phyloP scores from a whole-genome alignment of 176 grass and related monocot genomes.

The Musa itinerans region DNA sequence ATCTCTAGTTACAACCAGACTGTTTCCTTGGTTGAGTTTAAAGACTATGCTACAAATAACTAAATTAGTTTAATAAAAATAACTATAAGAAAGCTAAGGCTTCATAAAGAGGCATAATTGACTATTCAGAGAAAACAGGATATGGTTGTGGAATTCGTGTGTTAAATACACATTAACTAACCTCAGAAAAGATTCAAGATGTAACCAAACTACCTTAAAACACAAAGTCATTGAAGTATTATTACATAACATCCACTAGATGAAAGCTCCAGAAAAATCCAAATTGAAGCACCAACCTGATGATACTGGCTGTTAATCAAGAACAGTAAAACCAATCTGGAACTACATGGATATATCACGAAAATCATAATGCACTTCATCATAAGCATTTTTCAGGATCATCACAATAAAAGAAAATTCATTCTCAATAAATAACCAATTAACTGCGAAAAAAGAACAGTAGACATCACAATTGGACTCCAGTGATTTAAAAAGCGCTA shows the following conservation, averaged over 20 bases:
- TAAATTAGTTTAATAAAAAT: background rate
- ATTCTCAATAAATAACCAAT: background rate
- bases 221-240: background rate
- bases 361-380: background rate
- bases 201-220: constrained; percentile 3
- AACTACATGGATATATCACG: background rate
- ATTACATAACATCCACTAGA: background rate
- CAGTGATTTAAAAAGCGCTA: too few species aligned
- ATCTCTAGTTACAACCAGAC: background rate
- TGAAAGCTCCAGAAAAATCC: background rate
- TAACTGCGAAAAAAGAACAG: background rate
- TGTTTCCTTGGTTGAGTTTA: background rate
- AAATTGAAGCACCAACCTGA: background rate
- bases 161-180: background rate
- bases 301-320: background rate
- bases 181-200: background rate
- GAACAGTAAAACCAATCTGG: too few species aligned
- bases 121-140: too few species aligned
- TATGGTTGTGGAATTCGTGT: too few species aligned
- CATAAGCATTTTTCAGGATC: background rate
- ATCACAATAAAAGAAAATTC: background rate
- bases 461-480: background rate
- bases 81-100: too few species aligned
- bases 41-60: background rate
- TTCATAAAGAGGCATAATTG: too few species aligned